Percentiles rank a stretch among this genome's conserved stretches.
Conservation (phyloP, 164 flowering plant genomes). For the Litsea cubeba region DNA sequence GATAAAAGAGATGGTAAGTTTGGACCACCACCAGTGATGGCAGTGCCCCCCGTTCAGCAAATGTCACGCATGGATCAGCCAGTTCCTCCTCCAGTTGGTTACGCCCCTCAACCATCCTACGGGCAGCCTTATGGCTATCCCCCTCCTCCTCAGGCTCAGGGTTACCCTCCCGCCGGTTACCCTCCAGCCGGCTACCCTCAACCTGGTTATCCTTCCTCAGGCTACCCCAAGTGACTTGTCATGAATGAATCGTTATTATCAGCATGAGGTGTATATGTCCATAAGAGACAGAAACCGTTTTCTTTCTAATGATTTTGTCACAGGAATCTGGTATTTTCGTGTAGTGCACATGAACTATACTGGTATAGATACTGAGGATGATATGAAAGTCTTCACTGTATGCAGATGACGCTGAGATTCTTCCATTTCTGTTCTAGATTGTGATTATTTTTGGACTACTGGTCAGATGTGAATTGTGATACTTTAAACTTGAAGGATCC, state of each 20-base stretch:
- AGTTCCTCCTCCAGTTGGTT: conserved; percentile 38
- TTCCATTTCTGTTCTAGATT: background rate
- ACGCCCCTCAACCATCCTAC: conserved; percentile 32
- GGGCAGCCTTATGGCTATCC: conserved; percentile 38
- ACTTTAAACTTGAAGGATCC: no score
- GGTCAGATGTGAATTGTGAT: no score
- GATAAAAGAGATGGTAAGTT: conserved; percentile 55
- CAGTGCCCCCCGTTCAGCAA: conserved; percentile 46
- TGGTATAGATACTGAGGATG: background rate
- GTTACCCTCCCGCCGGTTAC: conserved; percentile 25
- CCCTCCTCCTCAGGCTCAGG: conserved; percentile 29
- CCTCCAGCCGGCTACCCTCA: conserved; percentile 26
- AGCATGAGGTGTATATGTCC: background rate
- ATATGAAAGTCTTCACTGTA: background rate
- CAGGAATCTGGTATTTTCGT: background rate
- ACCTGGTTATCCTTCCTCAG: conserved; percentile 20
- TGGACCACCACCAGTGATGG: conserved; percentile 41
- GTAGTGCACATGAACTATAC: background rate
- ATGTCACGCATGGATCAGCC: conserved; percentile 63
- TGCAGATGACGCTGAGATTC: background rate
- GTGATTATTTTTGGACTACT: background rate
- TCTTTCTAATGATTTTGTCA: background rate
- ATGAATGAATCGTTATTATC: background rate
- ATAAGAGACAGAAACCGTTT: background rate
- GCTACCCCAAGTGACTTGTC: conserved; percentile 23